phyloP scores from a whole-genome alignment of 2,329 filamentous ascomycete species.

The Fusarium albidum region DNA sequence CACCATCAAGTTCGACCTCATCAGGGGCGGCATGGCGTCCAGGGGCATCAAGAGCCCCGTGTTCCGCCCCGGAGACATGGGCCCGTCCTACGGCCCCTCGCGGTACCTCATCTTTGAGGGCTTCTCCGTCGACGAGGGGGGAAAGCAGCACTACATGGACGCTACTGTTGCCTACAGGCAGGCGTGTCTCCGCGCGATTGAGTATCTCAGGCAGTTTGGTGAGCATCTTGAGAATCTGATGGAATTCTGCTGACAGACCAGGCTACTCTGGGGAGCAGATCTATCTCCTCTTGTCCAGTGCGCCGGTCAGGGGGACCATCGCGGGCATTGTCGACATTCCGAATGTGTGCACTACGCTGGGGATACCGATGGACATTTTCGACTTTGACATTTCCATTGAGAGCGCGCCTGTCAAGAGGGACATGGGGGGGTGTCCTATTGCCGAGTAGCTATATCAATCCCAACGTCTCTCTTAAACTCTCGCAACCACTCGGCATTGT shows the following conservation, averaged over 20 bases:
- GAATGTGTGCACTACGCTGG: slow-evolving; percentile 89
- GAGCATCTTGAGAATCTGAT: neutral
- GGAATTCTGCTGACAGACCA: slow-evolving; percentile 1
- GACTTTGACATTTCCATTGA: slow-evolving; percentile 87
- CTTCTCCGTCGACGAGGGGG: slow-evolving; percentile 87
- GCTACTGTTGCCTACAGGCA: slow-evolving; percentile 87
- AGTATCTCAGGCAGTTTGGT: slow-evolving; percentile 48
- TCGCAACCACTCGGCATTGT: slow-evolving; percentile 33
- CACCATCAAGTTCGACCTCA: slow-evolving; percentile 87
- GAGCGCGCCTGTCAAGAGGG: slow-evolving; percentile 50
- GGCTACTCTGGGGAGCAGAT: slow-evolving; percentile 75
- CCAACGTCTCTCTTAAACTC: slow-evolving; percentile 35
- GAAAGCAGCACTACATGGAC: slow-evolving; percentile 90
- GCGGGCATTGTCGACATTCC: slow-evolving; percentile 92
- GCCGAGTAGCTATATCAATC: neutral
- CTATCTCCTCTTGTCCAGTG: slow-evolving; percentile 85
- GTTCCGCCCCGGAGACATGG: slow-evolving; percentile 76
- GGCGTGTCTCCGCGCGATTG: slow-evolving; percentile 68
- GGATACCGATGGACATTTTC: slow-evolving; percentile 92
- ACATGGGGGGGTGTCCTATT: slow-evolving; percentile 40
- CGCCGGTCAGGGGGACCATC: slow-evolving; percentile 86
- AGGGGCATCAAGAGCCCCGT: slow-evolving; percentile 85
- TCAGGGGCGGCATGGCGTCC: slow-evolving; percentile 80
- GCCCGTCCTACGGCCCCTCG: slow-evolving; percentile 23
- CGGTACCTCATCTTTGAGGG: slow-evolving; percentile 62